Base-by-base conservation (phyloP, 441 rosid species). In the Syzygium malaccense region DNA sequence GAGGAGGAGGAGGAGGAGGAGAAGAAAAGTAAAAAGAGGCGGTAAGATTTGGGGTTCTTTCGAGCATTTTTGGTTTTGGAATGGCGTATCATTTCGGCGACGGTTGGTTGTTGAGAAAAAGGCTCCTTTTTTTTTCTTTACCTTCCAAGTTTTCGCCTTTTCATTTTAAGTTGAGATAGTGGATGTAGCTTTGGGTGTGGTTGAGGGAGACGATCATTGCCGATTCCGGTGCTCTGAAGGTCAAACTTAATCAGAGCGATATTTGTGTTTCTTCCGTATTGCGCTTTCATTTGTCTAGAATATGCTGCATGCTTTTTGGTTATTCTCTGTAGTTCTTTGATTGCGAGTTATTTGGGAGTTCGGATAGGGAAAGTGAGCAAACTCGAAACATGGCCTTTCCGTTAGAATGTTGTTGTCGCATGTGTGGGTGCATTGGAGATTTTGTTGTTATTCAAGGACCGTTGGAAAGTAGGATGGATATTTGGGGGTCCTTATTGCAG, bases 1-100 rank as follows among this genome's bases (percentile, higher is more conserved):
- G 89, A 88, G 37, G 91, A 32, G 9, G 89, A 87, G 37, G 91
- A 86, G 55, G 93, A 86, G 83, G 88, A 20, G 80, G 41, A 33
- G 56, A 84, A 84, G 86, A 84, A 84, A 84, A 84, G 86, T 54
- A 54, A 30, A 56, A 53, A 37, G 60, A 85, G 60, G 60, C 45
- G 89, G 85, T 30, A 89, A 9, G 86, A n/a, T 68, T 79, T 53
- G 41, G 33, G 49, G 37, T 80, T 66, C 86, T 54, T 87, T 56
- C 30, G 71, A n/a, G 19, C 51, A 23, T 53, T 54, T 68, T 30
- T 33, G 45, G 79, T 88, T 88, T 54, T 26, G 58, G 48, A 86
- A 83, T 71, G 80, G 28, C 80, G 49, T 20, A 20, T 37, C 28
- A 41, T 66, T 18, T 66, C 45, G 78, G 45, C 1, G 78, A 66